Conservation (phyloP, 495 filamentous ascomycete species). For the Xylaria nigripes region DNA sequence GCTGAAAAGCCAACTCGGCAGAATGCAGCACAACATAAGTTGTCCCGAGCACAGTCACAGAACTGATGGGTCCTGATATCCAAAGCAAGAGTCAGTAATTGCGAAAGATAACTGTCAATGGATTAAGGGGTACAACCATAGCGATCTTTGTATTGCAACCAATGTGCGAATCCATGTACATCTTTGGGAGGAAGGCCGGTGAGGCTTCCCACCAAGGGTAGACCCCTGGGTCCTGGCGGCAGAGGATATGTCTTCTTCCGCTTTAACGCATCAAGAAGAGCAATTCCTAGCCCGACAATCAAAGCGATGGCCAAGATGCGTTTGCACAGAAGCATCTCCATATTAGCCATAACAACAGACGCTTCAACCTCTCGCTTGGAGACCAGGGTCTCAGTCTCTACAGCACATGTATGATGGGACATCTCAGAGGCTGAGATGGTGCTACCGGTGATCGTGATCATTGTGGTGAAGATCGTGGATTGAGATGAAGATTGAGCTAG, state of each 20-base stretch:
- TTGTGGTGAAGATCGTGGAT: too few relatives aligned
- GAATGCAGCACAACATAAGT: slow-evolving; percentile 40
- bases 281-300: neutral
- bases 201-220: slow-evolving; percentile 37
- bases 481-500: too few relatives aligned
- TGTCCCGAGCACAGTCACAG: slow-evolving; percentile 35
- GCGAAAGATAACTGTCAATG: neutral
- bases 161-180: slow-evolving; percentile 32
- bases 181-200: slow-evolving; percentile 28
- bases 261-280: neutral
- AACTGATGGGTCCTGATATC: slow-evolving; percentile 38
- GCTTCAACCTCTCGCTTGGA: too few relatives aligned
- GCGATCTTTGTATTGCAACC: slow-evolving; percentile 39
- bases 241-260: neutral
- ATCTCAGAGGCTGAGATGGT: too few relatives aligned
- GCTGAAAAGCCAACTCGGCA: slow-evolving; percentile 27
- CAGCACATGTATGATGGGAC: too few relatives aligned
- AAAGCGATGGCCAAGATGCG: neutral
- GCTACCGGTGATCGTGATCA: too few relatives aligned
- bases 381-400: too few relatives aligned
- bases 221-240: neutral
- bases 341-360: neutral
- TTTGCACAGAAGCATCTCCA: neutral
- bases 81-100: neutral
- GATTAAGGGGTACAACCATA: slow-evolving; percentile 22